Percentiles rank a stretch among this genome's conserved stretches.
phyloP scores from a whole-genome alignment of 75 land plant species.

The Sequoia sempervirens region DNA sequence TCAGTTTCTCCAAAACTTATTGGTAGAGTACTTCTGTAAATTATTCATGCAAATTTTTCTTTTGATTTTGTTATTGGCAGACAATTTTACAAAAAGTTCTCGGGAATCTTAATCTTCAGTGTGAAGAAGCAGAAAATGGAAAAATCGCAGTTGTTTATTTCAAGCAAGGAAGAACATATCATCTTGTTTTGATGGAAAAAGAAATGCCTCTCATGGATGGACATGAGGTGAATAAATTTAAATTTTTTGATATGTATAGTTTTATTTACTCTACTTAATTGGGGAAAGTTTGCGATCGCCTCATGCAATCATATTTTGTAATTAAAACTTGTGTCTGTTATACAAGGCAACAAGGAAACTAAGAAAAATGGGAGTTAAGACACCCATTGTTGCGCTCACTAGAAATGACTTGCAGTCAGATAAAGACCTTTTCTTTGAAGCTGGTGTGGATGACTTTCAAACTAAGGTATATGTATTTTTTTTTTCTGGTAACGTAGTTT shows the following conservation, averaged over 20 bases:
- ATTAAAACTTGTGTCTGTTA: background rate
- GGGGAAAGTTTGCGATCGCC: background rate
- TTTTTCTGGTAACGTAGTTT: no score
- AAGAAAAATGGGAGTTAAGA: slow-evolving; percentile 46
- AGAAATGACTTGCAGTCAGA: slow-evolving; percentile 46
- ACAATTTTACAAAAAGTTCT: slow-evolving; percentile 40
- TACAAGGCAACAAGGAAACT: slow-evolving; percentile 39
- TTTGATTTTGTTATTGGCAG: slow-evolving; percentile 16
- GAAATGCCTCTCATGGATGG: slow-evolving; percentile 71
- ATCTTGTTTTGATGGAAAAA: slow-evolving; percentile 57
- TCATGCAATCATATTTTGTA: background rate
- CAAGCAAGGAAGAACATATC: slow-evolving; percentile 37
- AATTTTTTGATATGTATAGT: background rate
- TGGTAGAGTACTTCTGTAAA: background rate
- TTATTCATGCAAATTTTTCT: background rate
- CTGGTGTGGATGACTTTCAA: slow-evolving; percentile 58
- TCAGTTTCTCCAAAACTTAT: background rate
- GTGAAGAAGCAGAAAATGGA: slow-evolving; percentile 59
- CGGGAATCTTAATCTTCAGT: slow-evolving; percentile 32
- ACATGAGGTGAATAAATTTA: slow-evolving; percentile 33
- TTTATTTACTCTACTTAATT: background rate
- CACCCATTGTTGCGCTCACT: slow-evolving; percentile 53
- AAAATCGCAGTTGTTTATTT: slow-evolving; percentile 40
- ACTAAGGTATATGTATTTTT: slow-evolving; percentile 5
- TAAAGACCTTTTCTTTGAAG: slow-evolving; percentile 48